Evolutionary conservation across 176 grass and related monocot genomes (phyloP), one percentile per base, ranked within the genome.

Genomic region (Phoenix roebelenii): DNA sequence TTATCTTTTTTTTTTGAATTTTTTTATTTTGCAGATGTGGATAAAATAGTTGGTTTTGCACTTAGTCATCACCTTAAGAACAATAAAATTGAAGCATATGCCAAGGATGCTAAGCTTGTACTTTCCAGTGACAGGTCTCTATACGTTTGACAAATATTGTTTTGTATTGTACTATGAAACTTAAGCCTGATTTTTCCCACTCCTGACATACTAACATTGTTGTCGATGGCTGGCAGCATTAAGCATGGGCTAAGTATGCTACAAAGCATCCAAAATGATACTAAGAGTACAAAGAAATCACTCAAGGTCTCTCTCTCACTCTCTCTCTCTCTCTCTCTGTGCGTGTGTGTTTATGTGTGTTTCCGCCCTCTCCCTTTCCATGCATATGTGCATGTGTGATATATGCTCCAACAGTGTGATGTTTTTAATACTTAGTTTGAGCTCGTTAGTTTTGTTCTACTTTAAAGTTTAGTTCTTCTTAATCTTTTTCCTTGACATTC

Each of bases 41-140:
- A 96, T 72, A 96, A 90, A 67, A 73, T 96, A 48, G 91, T 96
- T 49, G 91, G 91, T 26, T 96, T 90, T 49, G 91, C 91, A 44
- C 70, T 96, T 71, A 96, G 91, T 65, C 74, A 96, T 90, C 87
- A 90, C 65, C 77, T 96, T 62, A 84, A 88, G 65, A 69, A 88
- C 55, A 80, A 74, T 55, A 87, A 75, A 81, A 15, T 54, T 30
- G 80, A 96, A 29, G 49, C 57, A 54, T 59, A 52, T 65, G 64
- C 86, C 64, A 96, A 90, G 65, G 87, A 96, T 63, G 57, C 77
- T 51, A 88, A 96, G 75, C 76, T 96, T 60, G 56, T 85, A 61
- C 73, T 96, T 32, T 56, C 77, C 17, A 69, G 29, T 17, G 77
- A 72, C 82, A 96, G 91, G 91, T 96, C 76, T 22, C 69, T 17